Evolutionary conservation across 1,284 basidiomycete species (phyloP).

Genomic region (Phellinidium pouzarii): DNA sequence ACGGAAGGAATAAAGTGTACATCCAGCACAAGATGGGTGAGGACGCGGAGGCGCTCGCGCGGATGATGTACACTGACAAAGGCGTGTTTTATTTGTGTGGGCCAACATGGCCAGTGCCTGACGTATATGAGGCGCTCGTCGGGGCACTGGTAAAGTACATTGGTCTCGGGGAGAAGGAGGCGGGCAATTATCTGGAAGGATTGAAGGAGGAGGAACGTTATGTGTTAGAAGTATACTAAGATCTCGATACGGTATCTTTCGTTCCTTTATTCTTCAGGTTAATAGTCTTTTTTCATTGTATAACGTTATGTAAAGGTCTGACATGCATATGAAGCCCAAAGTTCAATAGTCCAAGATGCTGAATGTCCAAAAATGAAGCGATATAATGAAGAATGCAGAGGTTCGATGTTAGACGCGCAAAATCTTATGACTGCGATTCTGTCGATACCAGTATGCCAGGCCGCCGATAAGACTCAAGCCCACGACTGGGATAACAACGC

Average conservation of each 20-base stretch:
- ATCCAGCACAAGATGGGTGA: slow-evolving; percentile 98
- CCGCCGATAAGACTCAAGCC: slow-evolving; percentile 49
- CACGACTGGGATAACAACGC: slow-evolving; percentile 55
- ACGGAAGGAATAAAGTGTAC: slow-evolving; percentile 88
- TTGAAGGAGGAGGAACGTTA: slow-evolving; percentile 97
- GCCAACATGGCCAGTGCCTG: slow-evolving; percentile 97
- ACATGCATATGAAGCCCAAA: not conserved
- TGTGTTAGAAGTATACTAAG: slow-evolving; percentile 78
- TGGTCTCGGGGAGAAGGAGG: slow-evolving; percentile 58
- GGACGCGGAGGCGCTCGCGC: slow-evolving; percentile 72
- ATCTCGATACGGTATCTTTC: no score
- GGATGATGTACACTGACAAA: slow-evolving; percentile 62
- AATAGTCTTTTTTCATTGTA: not conserved
- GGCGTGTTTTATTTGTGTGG: slow-evolving; percentile 97
- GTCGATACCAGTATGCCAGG: slow-evolving; percentile 37
- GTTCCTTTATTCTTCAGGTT: no score
- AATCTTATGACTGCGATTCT: slow-evolving; percentile 7
- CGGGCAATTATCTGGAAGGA: slow-evolving; percentile 81
- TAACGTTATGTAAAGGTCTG: not conserved
- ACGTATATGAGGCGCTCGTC: slow-evolving; percentile 90
- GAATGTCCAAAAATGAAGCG: not conserved
- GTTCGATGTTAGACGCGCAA: not conserved
- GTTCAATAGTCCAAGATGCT: not conserved
- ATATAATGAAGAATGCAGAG: not conserved
- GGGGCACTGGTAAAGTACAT: slow-evolving; percentile 70